Evolutionary conservation across 352 stramenopile species (phyloP).

Genomic region (Phytophthora capsici): DNA sequence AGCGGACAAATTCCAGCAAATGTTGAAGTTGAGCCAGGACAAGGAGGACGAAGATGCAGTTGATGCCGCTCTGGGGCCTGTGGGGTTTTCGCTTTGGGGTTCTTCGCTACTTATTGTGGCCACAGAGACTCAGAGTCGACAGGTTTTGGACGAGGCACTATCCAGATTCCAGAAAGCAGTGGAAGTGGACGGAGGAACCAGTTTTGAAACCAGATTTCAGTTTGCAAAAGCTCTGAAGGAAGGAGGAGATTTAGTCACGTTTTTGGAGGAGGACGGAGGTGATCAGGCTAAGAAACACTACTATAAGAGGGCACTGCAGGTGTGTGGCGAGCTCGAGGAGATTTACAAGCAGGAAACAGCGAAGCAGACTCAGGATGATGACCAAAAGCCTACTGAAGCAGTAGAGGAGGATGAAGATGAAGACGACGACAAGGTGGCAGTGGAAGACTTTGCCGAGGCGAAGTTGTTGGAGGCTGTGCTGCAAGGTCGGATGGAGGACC

Average conservation of each 20-base stretch:
- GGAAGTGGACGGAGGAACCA: slow-evolving; percentile 81
- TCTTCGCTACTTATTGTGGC: slow-evolving; percentile 81
- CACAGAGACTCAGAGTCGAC: slow-evolving; percentile 65
- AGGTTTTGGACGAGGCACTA: slow-evolving; percentile 66
- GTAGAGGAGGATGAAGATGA: slow-evolving; percentile 28
- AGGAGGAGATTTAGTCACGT: slow-evolving; percentile 54
- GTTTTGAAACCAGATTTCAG: slow-evolving; percentile 85
- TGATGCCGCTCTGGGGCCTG: slow-evolving; percentile 71
- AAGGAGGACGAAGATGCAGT: slow-evolving; percentile 36
- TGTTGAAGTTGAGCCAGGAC: slow-evolving; percentile 45
- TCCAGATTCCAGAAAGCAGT: slow-evolving; percentile 74
- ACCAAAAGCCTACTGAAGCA: slow-evolving; percentile 3
- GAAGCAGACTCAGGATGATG: slow-evolving; percentile 2
- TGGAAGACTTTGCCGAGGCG: slow-evolving; percentile 52
- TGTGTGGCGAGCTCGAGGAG: slow-evolving; percentile 43
- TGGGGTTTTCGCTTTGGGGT: slow-evolving; percentile 82
- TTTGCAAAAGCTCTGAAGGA: slow-evolving; percentile 71
- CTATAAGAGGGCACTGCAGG: slow-evolving; percentile 32
- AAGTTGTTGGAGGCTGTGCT: slow-evolving; percentile 73
- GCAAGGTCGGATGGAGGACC: slow-evolving; percentile 24
- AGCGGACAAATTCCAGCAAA: slow-evolving; percentile 85
- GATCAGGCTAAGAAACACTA: slow-evolving; percentile 21
- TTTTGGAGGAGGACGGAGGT: slow-evolving; percentile 44
- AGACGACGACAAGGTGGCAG: slow-evolving; percentile 55
- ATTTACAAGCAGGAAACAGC: slow-evolving; percentile 44